Base-by-base conservation (phyloP, 75 land plant species). In the Pinus taeda region DNA sequence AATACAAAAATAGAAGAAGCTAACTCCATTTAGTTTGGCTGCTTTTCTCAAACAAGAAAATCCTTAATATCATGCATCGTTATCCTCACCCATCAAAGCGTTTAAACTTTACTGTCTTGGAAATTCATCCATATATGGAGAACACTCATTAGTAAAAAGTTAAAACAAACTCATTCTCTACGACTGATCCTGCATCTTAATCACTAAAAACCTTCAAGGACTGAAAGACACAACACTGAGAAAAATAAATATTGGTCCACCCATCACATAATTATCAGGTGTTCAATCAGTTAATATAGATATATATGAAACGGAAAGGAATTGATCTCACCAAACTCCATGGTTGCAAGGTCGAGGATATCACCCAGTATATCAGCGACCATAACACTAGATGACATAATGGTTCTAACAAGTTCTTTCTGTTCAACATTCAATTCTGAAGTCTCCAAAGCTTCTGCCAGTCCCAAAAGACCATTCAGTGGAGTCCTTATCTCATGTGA, bases 401-500 rank as follows among this genome's bases (percentile, higher is more conserved):
- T 82, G 18, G 82, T 76, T 45, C 61, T 60, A 45, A 82, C 84
- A 30, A 79, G 82, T 69, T 82, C 84, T 59, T 66, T 79, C 60
- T 82, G 84, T 58, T 82, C 81, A 42, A 56, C 33, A 37, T 74
- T 63, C 69, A 79, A 74, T 6, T 72, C 61, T 9, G 82, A 73
- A 20, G 77, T 64, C 29, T 80, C 76, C 59, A 82, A 74, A 74
- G 73, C 75, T 74, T 79, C 75, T 15, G 84, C 84, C 76, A 82
- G 59, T 53, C 84, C 84, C 37, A 82, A 76, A n/a, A 82, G 70
- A 45, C 82, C 84, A 82, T 82, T 82, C 11, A 82, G 49, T 26
- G 84, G 84, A 56, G 84, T 82, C 57, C 84, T 71, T 26, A 82
- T 82, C 60, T 82, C 84, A 79, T 82, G 84, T 17, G 84, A 82